Evolutionary conservation across 768 basidiomycete genomes (phyloP), one percentile per base, ranked within the genome.

Genomic region (Panaeolus cyanescens): DNA sequence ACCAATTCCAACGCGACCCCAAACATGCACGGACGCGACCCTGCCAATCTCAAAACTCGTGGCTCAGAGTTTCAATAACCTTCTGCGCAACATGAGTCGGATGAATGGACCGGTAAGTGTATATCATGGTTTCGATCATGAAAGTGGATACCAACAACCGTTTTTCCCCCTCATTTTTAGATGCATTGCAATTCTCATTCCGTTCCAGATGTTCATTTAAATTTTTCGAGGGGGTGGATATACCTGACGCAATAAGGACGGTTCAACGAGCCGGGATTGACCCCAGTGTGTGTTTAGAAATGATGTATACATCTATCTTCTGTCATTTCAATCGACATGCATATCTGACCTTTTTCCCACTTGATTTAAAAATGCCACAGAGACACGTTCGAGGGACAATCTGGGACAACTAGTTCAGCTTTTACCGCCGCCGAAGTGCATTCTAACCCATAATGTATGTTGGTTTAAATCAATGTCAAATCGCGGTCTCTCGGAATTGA

Each of bases 61-160:
- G 45, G 25, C 45, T 50, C 45, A 50, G 45, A 50, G 45, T 50
- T 50, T 50, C 45, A 50, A 50, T 50, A 50, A 50, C 25, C 45
- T 50, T 50, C 45, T 50, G 45, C 45, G 25, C 22, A 50, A 25
- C 45, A 50, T 50, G 45, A 50, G 45, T 50, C 45, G 45, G 45
- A 50, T 28, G 45, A 30, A 20, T 50, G 45, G 45, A 30, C 45
- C 45, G 45, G 45, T 50, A 50, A 25, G 3, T 4, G 45, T 50
- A 28, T 50, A 28, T 50, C 45, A 25, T 50, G 2, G 45, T 50
- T 50, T 50, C 45, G 45, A 50, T 50, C 45, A 50, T 50, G 45
- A 50, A 50, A 15, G 45, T 50, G 45, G 45, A 50, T 50, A 50
- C 45, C 45, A 50, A 50, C 45, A 50, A 50, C 45, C 30, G 45